phyloP scores from a whole-genome alignment of 768 basidiomycete species.

The Serendipita sp. region DNA sequence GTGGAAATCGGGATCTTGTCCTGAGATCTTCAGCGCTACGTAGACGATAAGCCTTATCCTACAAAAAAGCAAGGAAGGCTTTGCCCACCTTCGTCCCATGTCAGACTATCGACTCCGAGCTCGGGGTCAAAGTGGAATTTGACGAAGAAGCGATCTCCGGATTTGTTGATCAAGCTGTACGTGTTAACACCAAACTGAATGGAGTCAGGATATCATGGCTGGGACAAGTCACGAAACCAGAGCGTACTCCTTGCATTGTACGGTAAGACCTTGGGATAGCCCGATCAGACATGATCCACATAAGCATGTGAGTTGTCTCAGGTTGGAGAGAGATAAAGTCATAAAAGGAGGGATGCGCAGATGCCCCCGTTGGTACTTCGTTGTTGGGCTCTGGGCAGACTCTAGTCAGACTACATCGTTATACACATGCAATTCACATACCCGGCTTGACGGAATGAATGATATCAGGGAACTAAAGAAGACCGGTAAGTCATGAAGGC shows the following conservation, averaged over 20 bases:
- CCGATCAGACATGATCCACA: conserved; percentile 80
- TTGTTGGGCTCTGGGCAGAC: conserved; percentile 60
- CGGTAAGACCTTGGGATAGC: conserved; percentile 71
- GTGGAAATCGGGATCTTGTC: conserved; percentile 58
- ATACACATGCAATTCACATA: conserved; percentile 38
- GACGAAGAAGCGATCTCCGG: conserved; percentile 60
- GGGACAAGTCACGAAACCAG: conserved; percentile 11
- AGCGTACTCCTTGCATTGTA: conserved; percentile 67
- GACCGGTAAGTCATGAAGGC: conserved; percentile 23
- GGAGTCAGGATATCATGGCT: conserved; percentile 13
- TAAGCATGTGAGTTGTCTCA: conserved; percentile 53
- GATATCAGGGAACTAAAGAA: conserved; percentile 74
- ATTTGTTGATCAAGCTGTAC: conserved; percentile 51
- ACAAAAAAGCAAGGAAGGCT: too few species aligned
- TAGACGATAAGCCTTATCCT: not conserved
- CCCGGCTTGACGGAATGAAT: conserved; percentile 79
- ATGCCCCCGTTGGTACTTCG: conserved; percentile 29
- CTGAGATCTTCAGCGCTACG: not conserved
- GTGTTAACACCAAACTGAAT: conserved; percentile 65
- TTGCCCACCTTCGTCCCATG: conserved; percentile 85
- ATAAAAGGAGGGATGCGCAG: conserved; percentile 41
- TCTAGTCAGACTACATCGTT: not conserved
- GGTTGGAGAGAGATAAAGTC: conserved; percentile 61
- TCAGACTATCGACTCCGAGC: conserved; percentile 64
- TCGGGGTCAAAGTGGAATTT: conserved; percentile 79